A percentile compares a stretch with the other conserved stretches of the same genome.
These are phyloP conservation scores for Cantharellus cinnabarinus DNA, from an alignment of 768 basidiomycete genomes.

Conservation along the genomic window DNA sequence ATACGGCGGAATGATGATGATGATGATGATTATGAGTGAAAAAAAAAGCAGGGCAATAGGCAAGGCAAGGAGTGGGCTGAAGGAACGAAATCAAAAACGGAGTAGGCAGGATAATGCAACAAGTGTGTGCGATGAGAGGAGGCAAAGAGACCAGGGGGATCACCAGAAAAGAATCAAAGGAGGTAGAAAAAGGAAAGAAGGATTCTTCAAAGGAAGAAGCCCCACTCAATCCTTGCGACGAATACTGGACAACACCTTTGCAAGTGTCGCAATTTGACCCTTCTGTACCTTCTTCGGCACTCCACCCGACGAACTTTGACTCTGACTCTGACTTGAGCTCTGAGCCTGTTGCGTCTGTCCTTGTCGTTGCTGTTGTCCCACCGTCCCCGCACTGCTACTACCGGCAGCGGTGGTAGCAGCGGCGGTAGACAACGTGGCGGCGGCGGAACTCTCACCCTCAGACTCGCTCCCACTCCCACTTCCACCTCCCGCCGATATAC, in stretches of 20 bases:
- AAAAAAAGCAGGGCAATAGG: not conserved
- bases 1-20: not conserved
- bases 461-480: slow-evolving; percentile 1
- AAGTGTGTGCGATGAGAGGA: not conserved
- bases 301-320: no score
- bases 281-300: slow-evolving; percentile 60
- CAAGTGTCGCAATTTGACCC: slow-evolving; percentile 73
- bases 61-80: not conserved
- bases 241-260: slow-evolving; percentile 59
- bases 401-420: no score
- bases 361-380: no score
- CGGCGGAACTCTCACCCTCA: not conserved
- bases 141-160: not conserved
- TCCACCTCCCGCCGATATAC: not conserved
- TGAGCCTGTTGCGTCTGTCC: no score
- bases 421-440: no score
- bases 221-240: not conserved
- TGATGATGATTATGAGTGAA: not conserved
- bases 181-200: not conserved
- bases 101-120: not conserved
- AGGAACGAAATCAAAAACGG: not conserved
- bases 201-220: not conserved
- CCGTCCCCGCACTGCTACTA: no score
- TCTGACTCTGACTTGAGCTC: no score
- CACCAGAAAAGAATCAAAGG: not conserved